Conservation (phyloP, 2,329 filamentous ascomycete species). For the Blumeria graminis region DNA sequence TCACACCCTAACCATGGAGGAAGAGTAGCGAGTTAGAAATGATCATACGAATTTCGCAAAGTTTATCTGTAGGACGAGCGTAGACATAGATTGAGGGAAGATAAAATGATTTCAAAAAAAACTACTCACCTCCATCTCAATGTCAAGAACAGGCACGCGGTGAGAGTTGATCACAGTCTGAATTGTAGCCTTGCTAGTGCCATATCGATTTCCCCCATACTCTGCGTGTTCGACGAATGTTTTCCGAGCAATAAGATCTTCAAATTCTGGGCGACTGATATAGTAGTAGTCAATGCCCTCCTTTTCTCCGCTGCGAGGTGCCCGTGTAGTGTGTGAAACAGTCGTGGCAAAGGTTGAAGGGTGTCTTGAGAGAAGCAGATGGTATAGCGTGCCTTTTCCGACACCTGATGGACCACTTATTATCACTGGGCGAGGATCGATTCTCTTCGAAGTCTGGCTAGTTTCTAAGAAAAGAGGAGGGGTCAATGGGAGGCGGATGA, state of each 20-base stretch:
- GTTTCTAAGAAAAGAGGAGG: too few relatives aligned
- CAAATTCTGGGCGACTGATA: conserved; percentile 40
- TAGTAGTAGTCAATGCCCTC: conserved; percentile 68
- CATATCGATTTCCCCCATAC: conserved; percentile 72
- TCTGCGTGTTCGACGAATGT: conserved; percentile 69
- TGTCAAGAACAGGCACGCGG: conserved; percentile 64
- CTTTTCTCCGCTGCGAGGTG: conserved; percentile 48
- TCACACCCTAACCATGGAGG: conserved; percentile 38
- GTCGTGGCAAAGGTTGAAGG: conserved; percentile 32
- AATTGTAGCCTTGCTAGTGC: conserved; percentile 60
- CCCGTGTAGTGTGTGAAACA: conserved; percentile 56
- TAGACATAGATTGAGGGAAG: not conserved
- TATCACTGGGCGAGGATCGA: conserved; percentile 35
- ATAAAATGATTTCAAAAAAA: not conserved
- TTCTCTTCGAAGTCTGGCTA: too few relatives aligned
- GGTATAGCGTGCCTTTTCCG: conserved; percentile 61
- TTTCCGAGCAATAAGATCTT: conserved; percentile 36
- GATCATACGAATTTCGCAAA: too few relatives aligned
- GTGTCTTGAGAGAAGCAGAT: conserved; percentile 37
- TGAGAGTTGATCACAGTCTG: conserved; percentile 47
- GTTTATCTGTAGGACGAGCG: not conserved
- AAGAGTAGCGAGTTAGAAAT: too few relatives aligned
- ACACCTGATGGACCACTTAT: conserved; percentile 61
- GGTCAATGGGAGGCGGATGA: too few relatives aligned
- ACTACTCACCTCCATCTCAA: conserved; percentile 65